phyloP scores from a whole-genome alignment of 768 basidiomycete genomes.

The Pleurotus pulmonarius region DNA sequence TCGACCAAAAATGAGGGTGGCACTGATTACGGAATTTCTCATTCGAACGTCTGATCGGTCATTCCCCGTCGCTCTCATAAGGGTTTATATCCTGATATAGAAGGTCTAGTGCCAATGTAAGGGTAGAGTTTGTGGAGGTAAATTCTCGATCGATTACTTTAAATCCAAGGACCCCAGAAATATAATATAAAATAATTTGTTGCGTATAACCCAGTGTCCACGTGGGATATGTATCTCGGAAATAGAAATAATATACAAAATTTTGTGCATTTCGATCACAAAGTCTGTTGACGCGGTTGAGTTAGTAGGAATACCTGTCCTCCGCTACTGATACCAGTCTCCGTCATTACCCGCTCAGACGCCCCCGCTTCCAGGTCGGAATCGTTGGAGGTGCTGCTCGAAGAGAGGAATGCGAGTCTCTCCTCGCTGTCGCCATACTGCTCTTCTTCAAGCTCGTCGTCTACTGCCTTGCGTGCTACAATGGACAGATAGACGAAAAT shows the following conservation, averaged over 20 bases:
- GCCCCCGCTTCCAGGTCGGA: conserved; percentile 17
- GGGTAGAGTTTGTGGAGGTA: conserved; percentile 2
- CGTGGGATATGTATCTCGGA: neutral
- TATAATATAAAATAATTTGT: no score
- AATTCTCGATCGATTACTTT: neutral
- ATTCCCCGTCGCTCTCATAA: conserved; percentile 1
- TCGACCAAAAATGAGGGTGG: neutral
- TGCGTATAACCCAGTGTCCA: neutral
- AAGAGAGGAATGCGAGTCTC: conserved; percentile 47
- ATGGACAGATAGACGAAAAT: conserved; percentile 79
- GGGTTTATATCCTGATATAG: conserved; percentile 1
- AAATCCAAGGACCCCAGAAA: neutral
- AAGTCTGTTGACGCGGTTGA: neutral
- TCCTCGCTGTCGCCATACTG: conserved; percentile 39
- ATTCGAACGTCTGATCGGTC: conserved; percentile 8
- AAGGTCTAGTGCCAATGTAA: neutral
- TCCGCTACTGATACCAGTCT: neutral
- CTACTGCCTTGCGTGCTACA: conserved; percentile 67
- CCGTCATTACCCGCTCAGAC: neutral
- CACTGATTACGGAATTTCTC: conserved; percentile 1
- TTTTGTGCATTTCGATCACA: neutral
- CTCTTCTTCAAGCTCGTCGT: conserved; percentile 44
- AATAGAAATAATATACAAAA: conserved; percentile 1
- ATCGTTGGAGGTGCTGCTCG: conserved; percentile 14
- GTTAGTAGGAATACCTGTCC: conserved; percentile 2